Evolutionary conservation across 179 eudicot species (phyloP).

Genomic region (Sideroxylon spinosum): DNA sequence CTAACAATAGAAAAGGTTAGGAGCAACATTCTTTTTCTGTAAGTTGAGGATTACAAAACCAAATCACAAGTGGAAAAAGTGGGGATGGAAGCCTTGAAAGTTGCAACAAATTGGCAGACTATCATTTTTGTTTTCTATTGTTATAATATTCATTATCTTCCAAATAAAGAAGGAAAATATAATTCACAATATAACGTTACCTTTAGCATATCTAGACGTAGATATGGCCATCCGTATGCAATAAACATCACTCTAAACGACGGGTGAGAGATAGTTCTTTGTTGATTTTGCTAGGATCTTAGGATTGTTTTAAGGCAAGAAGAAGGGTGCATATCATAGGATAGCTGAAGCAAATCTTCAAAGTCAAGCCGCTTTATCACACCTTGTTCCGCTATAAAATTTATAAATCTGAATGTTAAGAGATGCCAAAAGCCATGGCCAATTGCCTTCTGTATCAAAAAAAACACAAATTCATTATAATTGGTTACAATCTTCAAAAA

Average conservation of each 20-base stretch:
- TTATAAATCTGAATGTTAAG: constrained; percentile 60
- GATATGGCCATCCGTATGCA: constrained; percentile 89
- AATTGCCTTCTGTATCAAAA: constrained; percentile 39
- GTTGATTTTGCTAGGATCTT: constrained; percentile 58
- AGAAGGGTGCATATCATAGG: constrained; percentile 75
- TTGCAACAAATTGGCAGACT: neutral
- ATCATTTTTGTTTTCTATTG: neutral
- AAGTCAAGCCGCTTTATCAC: constrained; percentile 77
- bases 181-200: constrained; percentile 31
- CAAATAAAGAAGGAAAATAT: neutral
- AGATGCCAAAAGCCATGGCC: constrained; percentile 41
- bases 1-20: neutral
- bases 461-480: constrained; percentile 13
- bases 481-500: neutral
- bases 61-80: neutral
- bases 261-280: constrained; percentile 40
- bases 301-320: constrained; percentile 49
- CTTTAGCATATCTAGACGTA: constrained; percentile 80
- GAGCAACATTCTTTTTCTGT: neutral
- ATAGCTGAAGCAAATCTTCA: constrained; percentile 76
- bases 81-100: no score
- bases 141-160: neutral
- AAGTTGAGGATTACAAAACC: neutral
- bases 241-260: constrained; percentile 65
- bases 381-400: constrained; percentile 63